Percentiles rank a stretch among this genome's conserved stretches.
These are phyloP conservation scores for Aspergillus coremiiformis DNA, from an alignment of 495 filamentous ascomycete genomes.

Conservation along the genomic window DNA sequence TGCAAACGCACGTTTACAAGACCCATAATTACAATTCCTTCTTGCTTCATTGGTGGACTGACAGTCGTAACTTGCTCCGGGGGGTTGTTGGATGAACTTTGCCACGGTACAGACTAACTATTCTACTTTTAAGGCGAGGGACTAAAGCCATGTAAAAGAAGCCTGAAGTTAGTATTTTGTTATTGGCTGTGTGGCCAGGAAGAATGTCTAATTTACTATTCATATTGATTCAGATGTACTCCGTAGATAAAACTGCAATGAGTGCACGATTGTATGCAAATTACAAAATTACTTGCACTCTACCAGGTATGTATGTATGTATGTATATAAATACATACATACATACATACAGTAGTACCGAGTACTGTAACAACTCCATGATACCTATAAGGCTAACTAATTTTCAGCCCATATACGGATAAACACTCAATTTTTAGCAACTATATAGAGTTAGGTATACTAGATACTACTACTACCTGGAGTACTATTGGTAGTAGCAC, in stretches of 20 bases:
- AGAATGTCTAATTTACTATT: not conserved
- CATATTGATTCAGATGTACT: not conserved
- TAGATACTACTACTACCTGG: too few species aligned
- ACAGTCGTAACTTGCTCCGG: slow-evolving; percentile 2
- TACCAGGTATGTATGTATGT: too few species aligned
- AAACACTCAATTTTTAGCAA: too few species aligned
- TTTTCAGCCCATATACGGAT: not conserved
- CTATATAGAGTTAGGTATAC: too few species aligned
- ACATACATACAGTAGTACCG: too few species aligned
- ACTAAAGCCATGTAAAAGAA: too few species aligned
- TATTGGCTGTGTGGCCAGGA: not conserved
- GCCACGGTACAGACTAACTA: not conserved
- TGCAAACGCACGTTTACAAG: not conserved
- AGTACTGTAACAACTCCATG: too few species aligned
- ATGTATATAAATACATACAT: too few species aligned
- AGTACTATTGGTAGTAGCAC: too few species aligned
- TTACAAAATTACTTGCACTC: not conserved
- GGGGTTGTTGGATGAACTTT: not conserved
- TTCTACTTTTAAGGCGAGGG: not conserved
- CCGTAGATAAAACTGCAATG: not conserved
- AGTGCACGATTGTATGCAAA: not conserved
- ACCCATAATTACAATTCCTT: not conserved
- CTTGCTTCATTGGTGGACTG: not conserved
- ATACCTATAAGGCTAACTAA: not conserved
- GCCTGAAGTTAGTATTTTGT: not conserved